Base-by-base conservation (phyloP, 2,329 filamentous ascomycete genomes). In the Emmonsiellopsis sp. region DNA sequence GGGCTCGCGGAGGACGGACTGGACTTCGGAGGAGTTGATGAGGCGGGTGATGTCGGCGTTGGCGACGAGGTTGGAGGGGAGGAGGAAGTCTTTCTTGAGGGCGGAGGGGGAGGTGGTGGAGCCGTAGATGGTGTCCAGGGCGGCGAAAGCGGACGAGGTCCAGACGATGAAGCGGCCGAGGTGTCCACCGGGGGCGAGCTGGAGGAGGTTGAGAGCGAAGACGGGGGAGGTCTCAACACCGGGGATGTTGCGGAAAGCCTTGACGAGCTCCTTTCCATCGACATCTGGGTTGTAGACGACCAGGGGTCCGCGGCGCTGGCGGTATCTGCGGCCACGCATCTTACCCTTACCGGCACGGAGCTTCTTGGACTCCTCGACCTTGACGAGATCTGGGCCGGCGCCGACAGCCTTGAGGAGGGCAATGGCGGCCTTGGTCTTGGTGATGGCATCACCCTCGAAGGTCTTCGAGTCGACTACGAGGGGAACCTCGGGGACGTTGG, bases 21-120 rank as follows among this genome's bases (percentile, higher is more conserved):
- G 93, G 75, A 97, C 87, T 81, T 98, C 93, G 70, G 88, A 90
- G 70, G 87, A 92, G 89, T 98, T 98, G 87, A 98, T 98, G 71
- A 98, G 84, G 77, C 94, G 93, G 78, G 84, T 84, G 67, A 98
- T 85, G 71, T 98, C 93, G 72, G 93, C 84, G 83, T 98, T 92
- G 69, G 87, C 82, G 73, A 98, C 88, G 65, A 94, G 75, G 80
- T 92, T 91, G 69, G 86, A 87, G 62, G 93, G 93, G 65, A 98
- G 85, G 70, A 95, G 83, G 87, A 93, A 98, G 83, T 98, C 92
- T 81, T 93, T 94, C 90, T 98, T 98, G 71, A 95, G 85, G 61
- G 87, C 85, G 48, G 91, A 92, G 64, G 92, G 83, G 74, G 84
- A 80, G 69, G 88, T 93, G 73, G 90, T 94, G 72, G 87, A 86